Evolutionary conservation across 805 yeast genomes (phyloP).

Genomic region (Candida silvatica): DNA sequence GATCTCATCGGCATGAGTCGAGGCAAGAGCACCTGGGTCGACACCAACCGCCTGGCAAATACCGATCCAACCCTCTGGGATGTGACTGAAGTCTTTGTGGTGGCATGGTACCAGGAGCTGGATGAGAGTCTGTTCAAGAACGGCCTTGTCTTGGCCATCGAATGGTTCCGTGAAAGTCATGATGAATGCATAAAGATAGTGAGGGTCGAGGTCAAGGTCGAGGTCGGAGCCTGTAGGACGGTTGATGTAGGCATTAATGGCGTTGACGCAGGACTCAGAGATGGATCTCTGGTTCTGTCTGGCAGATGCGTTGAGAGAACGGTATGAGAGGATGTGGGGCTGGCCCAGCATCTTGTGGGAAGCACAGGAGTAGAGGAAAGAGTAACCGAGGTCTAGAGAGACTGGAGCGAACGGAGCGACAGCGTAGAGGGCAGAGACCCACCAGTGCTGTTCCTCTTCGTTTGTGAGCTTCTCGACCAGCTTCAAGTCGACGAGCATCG

Average conservation of each 20-base stretch:
- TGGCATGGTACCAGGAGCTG: slow-evolving; percentile 37
- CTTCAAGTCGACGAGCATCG: slow-evolving; percentile 39
- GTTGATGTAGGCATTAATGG: slow-evolving; percentile 26
- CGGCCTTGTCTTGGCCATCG: slow-evolving; percentile 12
- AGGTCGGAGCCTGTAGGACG: slow-evolving; percentile 4
- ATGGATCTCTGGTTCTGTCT: slow-evolving; percentile 28
- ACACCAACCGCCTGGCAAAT: slow-evolving; percentile 47
- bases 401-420: slow-evolving; percentile 21
- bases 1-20: slow-evolving; percentile 15
- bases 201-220: slow-evolving; percentile 18
- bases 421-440: slow-evolving; percentile 34
- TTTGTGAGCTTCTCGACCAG: slow-evolving; percentile 41
- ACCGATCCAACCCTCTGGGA: slow-evolving; percentile 67
- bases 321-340: slow-evolving; percentile 27
- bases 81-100: slow-evolving; percentile 25
- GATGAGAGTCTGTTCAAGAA: slow-evolving; percentile 26
- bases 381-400: slow-evolving; percentile 28
- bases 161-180: slow-evolving; percentile 27
- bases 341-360: slow-evolving; percentile 31
- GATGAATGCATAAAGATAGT: slow-evolving; percentile 26
- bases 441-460: slow-evolving; percentile 44
- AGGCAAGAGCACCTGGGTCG: slow-evolving; percentile 59
- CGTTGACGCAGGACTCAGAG: slow-evolving; percentile 35
- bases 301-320: slow-evolving; percentile 25
- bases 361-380: slow-evolving; percentile 39